phyloP scores from a whole-genome alignment of 805 yeast genomes.

The Candida andamanensis region DNA sequence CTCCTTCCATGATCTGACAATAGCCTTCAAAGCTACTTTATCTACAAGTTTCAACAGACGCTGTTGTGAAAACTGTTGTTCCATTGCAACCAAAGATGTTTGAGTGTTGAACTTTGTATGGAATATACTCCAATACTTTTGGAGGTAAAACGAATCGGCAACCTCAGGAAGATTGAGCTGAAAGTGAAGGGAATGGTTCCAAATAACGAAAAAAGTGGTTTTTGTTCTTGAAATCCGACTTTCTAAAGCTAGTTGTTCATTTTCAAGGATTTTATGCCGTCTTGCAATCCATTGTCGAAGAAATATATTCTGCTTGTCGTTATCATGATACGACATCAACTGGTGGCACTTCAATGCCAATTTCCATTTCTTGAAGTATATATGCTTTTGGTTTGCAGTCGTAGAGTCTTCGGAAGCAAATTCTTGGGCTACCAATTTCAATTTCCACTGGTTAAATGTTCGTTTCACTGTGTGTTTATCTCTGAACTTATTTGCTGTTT shows the following conservation, averaged over 20 bases:
- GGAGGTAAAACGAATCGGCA: conserved; percentile 8
- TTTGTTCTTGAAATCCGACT: too few relatives aligned
- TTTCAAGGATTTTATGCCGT: too few relatives aligned
- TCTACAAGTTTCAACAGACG: too few relatives aligned
- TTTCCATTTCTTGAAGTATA: conserved; percentile 7
- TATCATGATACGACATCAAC: neutral
- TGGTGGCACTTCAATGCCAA: neutral
- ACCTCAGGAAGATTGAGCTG: too few relatives aligned
- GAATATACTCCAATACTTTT: conserved; percentile 5
- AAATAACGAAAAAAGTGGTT: too few relatives aligned
- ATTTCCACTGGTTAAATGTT: conserved; percentile 5
- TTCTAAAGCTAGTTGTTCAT: too few relatives aligned
- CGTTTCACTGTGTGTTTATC: neutral
- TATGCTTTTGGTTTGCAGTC: neutral
- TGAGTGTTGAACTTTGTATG: too few relatives aligned
- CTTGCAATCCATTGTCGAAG: too few relatives aligned
- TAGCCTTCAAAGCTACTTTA: conserved; percentile 3
- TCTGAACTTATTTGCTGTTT: neutral
- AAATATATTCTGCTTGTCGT: conserved; percentile 1
- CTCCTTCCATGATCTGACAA: conserved; percentile 19
- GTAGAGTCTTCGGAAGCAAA: neutral
- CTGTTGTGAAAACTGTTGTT: too few relatives aligned
- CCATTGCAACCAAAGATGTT: too few relatives aligned
- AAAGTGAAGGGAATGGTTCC: too few relatives aligned
- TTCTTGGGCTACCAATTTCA: conserved; percentile 1